phyloP scores from a whole-genome alignment of 2,329 filamentous ascomycete species.

The Trichoderma hamatum region DNA sequence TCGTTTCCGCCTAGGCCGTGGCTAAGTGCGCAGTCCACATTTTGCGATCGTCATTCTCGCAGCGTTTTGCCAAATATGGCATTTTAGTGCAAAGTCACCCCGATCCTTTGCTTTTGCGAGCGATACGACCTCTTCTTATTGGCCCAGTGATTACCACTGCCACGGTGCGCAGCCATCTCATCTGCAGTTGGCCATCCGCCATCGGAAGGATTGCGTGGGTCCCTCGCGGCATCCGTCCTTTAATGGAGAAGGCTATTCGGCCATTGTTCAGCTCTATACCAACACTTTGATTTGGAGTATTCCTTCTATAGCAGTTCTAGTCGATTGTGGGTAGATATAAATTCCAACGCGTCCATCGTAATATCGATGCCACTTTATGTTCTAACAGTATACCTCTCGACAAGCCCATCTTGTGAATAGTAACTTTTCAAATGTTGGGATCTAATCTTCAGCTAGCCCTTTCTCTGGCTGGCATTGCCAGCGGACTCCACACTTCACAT shows the following conservation, averaged over 20 bases:
- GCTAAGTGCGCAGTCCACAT: neutral
- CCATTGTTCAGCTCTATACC: neutral
- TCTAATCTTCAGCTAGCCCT: neutral
- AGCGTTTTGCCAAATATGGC: constrained; percentile 16
- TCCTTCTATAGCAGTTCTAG: neutral
- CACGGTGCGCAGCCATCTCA: neutral
- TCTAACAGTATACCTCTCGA: neutral
- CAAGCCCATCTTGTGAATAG: neutral
- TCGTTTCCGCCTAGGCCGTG: neutral
- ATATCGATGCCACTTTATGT: neutral
- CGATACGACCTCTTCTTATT: constrained; percentile 22
- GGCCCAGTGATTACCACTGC: neutral
- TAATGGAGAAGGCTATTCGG: neutral
- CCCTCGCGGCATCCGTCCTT: constrained; percentile 2
- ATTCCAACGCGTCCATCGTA: neutral
- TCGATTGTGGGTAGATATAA: neutral
- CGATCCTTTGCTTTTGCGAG: neutral
- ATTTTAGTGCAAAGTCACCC: neutral
- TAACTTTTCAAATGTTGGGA: neutral
- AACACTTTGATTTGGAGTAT: neutral
- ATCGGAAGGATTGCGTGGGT: neutral
- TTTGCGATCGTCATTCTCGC: neutral
- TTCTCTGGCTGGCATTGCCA: neutral
- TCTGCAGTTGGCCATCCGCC: neutral
- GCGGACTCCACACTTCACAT: neutral